These are phyloP conservation scores for Fusarium oligoseptatum DNA, from an alignment of 2,329 filamentous ascomycete species.

Conservation along the genomic window DNA sequence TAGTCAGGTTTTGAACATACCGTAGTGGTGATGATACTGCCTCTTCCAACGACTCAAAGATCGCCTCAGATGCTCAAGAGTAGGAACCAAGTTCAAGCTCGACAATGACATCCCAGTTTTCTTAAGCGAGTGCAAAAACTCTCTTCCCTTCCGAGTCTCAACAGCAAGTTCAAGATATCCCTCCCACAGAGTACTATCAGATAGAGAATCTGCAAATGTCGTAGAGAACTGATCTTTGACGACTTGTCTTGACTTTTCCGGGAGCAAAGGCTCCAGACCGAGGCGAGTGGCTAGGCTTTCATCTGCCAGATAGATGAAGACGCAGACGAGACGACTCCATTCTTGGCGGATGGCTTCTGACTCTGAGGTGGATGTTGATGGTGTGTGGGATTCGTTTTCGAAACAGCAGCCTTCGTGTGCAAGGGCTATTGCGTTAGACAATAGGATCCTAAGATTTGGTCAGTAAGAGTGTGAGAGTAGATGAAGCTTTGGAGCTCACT, in stretches of 20 bases:
- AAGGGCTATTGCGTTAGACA: conserved; percentile 33
- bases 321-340: conserved; percentile 31
- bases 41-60: conserved; percentile 22
- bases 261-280: conserved; percentile 26
- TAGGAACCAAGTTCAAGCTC: conserved; percentile 8
- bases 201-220: conserved; percentile 23
- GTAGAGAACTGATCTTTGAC: conserved; percentile 28
- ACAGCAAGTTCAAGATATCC: conserved; percentile 26
- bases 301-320: conserved; percentile 32
- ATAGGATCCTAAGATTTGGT: conserved; percentile 17
- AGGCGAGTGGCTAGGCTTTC: conserved; percentile 23
- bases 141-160: conserved; percentile 25
- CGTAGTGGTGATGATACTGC: conserved; percentile 16
- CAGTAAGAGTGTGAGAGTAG: background rate
- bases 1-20: background rate
- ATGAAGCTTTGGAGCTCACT: background rate
- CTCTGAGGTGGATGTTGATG: background rate
- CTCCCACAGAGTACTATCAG: conserved; percentile 26
- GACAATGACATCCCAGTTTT: background rate
- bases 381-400: conserved; percentile 4
- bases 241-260: conserved; percentile 26
- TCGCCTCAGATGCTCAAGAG: conserved; percentile 16
- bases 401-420: conserved; percentile 34
- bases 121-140: conserved; percentile 22
- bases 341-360: conserved; percentile 14